Conservation (phyloP, 176 grass and related monocot genomes). For the Paspalum vaginatum region DNA sequence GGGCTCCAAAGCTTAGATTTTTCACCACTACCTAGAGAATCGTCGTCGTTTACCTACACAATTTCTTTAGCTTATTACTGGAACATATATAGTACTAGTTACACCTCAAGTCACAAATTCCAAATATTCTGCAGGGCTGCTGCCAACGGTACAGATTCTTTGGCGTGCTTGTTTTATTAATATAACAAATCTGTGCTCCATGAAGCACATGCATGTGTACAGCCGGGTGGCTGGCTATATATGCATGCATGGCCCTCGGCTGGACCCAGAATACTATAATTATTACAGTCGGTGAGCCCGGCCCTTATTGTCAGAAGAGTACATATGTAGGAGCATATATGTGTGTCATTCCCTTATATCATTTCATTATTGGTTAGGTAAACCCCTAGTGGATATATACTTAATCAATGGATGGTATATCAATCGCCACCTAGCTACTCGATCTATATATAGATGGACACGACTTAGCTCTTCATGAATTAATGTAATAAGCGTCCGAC, state of each 20-base stretch:
- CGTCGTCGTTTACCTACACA: background rate
- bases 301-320: background rate
- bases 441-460: too few relatives aligned
- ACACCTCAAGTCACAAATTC: background rate
- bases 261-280: background rate
- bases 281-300: background rate
- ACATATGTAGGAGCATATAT: background rate
- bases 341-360: slow-evolving; percentile 34
- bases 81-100: background rate
- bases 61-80: background rate
- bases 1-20: too few relatives aligned
- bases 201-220: too few relatives aligned
- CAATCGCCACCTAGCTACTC: background rate
- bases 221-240: too few relatives aligned
- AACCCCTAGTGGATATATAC: slow-evolving; percentile 13
- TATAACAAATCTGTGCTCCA: too few relatives aligned
- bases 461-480: too few relatives aligned
- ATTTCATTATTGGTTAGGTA: slow-evolving; percentile 44
- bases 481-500: too few relatives aligned
- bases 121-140: background rate
- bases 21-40: background rate
- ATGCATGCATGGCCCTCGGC: background rate
- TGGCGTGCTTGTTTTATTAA: too few relatives aligned
- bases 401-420: background rate
- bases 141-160: too few relatives aligned